Evolutionary conservation across 1,284 basidiomycete genomes (phyloP).

Genomic region (Meripilus lineatus): DNA sequence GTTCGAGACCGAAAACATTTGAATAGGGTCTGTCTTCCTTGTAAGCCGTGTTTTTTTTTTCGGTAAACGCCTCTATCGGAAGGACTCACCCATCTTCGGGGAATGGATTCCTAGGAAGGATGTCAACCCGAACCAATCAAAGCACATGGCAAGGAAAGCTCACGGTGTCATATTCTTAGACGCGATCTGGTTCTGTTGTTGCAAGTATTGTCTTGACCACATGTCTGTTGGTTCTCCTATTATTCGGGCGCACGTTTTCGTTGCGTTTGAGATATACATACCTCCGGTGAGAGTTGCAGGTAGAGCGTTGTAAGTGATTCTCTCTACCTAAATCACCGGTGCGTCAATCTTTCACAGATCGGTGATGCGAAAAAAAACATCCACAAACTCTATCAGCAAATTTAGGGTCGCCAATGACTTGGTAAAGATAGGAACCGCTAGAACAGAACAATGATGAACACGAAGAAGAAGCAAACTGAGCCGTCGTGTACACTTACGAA

Average conservation of each 20-base stretch:
- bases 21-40: conserved; percentile 51
- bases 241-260: not conserved
- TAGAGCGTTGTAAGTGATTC: conserved; percentile 54
- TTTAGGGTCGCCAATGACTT: conserved; percentile 52
- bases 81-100: conserved; percentile 45
- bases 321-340: conserved; percentile 39
- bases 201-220: conserved; percentile 58
- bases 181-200: conserved; percentile 57
- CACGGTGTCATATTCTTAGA: conserved; percentile 54
- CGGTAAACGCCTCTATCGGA: not conserved
- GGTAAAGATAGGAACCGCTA: conserved; percentile 52
- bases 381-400: conserved; percentile 46
- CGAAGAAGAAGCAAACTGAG: not conserved
- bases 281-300: conserved; percentile 51
- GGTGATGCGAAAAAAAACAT: not conserved
- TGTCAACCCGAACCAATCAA: not conserved
- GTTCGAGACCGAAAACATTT: conserved; percentile 46
- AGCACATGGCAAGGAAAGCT: conserved; percentile 16
- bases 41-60: not conserved
- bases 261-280: no score
- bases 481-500: conserved; percentile 38
- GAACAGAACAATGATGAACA: not conserved
- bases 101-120: conserved; percentile 43
- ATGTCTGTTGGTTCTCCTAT: no score
- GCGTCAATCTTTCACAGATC: conserved; percentile 1